phyloP scores from a whole-genome alignment of 768 basidiomycete genomes.

The Boletales sp. region DNA sequence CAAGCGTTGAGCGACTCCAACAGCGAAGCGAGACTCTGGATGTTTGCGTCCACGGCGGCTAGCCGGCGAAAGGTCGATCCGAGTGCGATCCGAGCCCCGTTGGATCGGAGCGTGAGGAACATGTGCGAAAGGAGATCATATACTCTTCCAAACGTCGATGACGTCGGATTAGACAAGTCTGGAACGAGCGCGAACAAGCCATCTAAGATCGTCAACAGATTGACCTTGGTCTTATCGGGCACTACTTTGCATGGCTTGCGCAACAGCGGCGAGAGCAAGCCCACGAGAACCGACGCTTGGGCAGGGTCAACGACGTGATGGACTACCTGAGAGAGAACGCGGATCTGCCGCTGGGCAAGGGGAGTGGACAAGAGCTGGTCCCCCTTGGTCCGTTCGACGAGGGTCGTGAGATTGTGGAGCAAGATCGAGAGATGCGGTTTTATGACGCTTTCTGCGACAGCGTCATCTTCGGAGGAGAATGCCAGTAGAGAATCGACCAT shows the following conservation, averaged over 20 bases:
- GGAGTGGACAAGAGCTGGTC: constrained; percentile 50
- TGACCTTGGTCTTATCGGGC: constrained; percentile 81
- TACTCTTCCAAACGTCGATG: constrained; percentile 44
- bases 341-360: constrained; percentile 77
- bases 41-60: no score
- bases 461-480: constrained; percentile 48
- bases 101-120: constrained; percentile 73
- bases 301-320: constrained; percentile 63
- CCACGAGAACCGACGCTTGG: constrained; percentile 71
- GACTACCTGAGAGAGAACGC: constrained; percentile 76
- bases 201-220: constrained; percentile 69
- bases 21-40: no score
- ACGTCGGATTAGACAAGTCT: constrained; percentile 48
- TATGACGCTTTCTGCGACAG: constrained; percentile 51
- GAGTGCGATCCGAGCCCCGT: constrained; percentile 48
- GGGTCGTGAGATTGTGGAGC: constrained; percentile 63
- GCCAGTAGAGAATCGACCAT: constrained; percentile 70
- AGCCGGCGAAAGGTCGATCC: no score
- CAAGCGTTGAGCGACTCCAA: constrained; percentile 51
- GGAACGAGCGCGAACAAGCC: constrained; percentile 65
- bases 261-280: constrained; percentile 75
- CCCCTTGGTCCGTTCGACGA: constrained; percentile 63
- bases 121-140: constrained; percentile 70
- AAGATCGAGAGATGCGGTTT: constrained; percentile 70
- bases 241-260: constrained; percentile 72